Base-by-base conservation (phyloP, 331 rosid genomes). In the Spiraea crenata region DNA sequence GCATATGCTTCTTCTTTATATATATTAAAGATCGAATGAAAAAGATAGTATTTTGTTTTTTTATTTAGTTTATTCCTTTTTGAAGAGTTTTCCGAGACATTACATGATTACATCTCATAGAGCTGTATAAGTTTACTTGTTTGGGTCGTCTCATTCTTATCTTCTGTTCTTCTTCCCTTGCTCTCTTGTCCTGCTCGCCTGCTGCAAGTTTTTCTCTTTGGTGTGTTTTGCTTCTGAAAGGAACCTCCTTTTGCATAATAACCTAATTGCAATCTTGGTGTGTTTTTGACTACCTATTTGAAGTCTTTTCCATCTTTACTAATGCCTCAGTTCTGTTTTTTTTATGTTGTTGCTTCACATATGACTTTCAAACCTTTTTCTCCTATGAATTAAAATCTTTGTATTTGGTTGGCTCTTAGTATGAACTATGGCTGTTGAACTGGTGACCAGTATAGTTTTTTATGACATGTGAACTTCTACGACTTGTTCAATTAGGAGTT, bases 151-250 rank as follows among this genome's bases (percentile, higher is more conserved):
- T 14, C 67, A 62, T 68, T 69, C 74, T 54, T 39, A 58, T 60
- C 58, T 45, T 16, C 47, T 14, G 35, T 16, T 16, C 60, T 75
- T 16, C 52, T 61, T 67, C 45, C 20, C 68, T 35, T 46, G 55
- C 57, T 59, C 67, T 20, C 50, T 73, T 64, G 47, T 31, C 38
- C n/a, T 35, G 37, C 58, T 49, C 42, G 9, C 65, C 56, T 45
- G 16, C 61, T 50, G 81, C 46, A 50, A 51, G 67, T 58, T 25
- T 81, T 41, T 72, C 60, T 42, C 35, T 47, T 63, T 66, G 45
- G 35, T 51, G 41, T n/a, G 54, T 63, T 31, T 10, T 44, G 31
- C n/a, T 42, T 15, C 15, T 9, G n/a, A 9, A 11, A 52, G 41
- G 42, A 17, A 5, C 13, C 34, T 52, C 25, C 14, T 58, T 59